phyloP scores from a whole-genome alignment of 345 rosid species.

The Eucalyptus pauciflora region DNA sequence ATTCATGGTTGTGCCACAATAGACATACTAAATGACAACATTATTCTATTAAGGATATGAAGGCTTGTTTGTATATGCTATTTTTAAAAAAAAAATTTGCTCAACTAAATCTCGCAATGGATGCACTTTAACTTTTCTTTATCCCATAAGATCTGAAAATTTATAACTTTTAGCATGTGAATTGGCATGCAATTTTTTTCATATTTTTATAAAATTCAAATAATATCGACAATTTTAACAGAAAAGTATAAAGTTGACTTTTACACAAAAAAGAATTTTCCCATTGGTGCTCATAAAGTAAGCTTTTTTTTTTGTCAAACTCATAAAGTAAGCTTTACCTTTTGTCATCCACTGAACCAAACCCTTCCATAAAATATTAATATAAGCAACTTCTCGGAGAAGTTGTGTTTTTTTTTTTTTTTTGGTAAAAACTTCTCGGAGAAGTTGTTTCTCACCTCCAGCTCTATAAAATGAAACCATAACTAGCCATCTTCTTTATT shows the following conservation, averaged over 20 bases:
- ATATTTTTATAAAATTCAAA: not conserved
- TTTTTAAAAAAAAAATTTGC: no score
- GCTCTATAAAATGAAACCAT: not conserved
- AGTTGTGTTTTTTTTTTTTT: not conserved
- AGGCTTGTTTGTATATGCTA: rapidly evolving
- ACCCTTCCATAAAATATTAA: not conserved
- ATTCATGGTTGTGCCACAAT: no score
- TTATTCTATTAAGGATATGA: no score
- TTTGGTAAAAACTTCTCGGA: not conserved
- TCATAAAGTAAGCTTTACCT: not conserved
- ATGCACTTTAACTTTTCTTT: not conserved
- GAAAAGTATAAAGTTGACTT: not conserved
- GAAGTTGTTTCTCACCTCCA: not conserved
- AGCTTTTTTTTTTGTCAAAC: no score
- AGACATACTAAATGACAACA: rapidly evolving
- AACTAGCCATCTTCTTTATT: not conserved
- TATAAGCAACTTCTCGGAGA: not conserved
- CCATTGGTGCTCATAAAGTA: not conserved
- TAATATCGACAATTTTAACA: not conserved
- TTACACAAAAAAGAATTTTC: not conserved
- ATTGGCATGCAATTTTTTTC: not conserved
- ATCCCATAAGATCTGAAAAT: not conserved
- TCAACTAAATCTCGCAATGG: no score
- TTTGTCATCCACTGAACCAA: not conserved
- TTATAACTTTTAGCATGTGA: not conserved